Evolutionary conservation across 768 basidiomycete species (phyloP), one percentile per base, ranked within the genome.

Genomic region (Suillus subaureus): DNA sequence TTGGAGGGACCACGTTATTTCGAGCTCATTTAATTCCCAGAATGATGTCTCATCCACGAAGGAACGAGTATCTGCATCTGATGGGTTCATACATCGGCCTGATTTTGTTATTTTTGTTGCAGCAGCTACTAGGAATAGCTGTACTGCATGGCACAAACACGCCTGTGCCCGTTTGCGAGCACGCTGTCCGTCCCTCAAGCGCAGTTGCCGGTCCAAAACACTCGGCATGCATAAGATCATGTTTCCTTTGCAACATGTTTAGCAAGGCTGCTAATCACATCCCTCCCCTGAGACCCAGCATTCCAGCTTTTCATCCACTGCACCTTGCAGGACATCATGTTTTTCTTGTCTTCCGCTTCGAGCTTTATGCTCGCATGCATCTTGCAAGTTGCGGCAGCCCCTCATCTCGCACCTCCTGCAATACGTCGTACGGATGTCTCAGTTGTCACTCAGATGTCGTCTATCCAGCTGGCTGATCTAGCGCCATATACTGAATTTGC

Each of bases 401-500:
- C 67, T n/a, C 35, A 39, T 37, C n/a, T 16, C 26, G 33, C 60
- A 23, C 23, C 26, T 33, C 57, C 60, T 51, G 26, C 52, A n/a
- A 39, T 40, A 28, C 33, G 47, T 31, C 61, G 64, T 35, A 42
- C 33, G 18, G 43, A 65, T 28, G 67, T 70, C 39, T 47, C 64
- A 28, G 58, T 62, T 12, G 72, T 77, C 57, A 74, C 68, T 15
- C 15, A 61, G 23, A 63, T 81, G 47, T 61, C 82, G 0, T 15
- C 77, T 0, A 55, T 70, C 0, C 73, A 80, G 60, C 70, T 85
- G 51, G 62, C 78, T 13, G 73, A 66, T n/a, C 77, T 84, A 33
- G 74, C 78, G 1, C 84, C 85, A 11, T 87, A 78, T 61, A 80
- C 83, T 0, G 77, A 84, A 70, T 84, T 88, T 70, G 84, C 87